phyloP scores from a whole-genome alignment of 1,284 basidiomycete genomes.

The Rhodotorula sp. region DNA sequence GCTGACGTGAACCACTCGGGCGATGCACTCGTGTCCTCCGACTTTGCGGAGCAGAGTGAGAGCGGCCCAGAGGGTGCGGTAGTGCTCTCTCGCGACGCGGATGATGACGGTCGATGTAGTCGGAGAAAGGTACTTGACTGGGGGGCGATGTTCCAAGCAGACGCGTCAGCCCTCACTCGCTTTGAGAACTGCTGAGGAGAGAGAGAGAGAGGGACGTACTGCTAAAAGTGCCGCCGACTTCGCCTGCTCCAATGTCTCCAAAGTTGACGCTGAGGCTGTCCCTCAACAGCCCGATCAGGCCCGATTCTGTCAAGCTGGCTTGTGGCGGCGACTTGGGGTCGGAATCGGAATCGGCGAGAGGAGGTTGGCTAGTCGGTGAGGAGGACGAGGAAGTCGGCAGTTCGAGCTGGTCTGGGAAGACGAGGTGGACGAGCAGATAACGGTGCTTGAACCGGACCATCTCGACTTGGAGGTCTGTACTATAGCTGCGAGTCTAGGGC shows the following conservation, averaged over 20 bases:
- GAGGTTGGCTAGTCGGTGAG: not conserved
- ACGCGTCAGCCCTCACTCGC: too few species aligned
- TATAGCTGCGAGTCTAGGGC: not conserved
- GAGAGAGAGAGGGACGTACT: slow-evolving; percentile 27
- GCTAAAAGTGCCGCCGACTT: slow-evolving; percentile 42
- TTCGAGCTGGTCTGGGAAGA: slow-evolving; percentile 33
- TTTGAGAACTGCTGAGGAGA: not conserved
- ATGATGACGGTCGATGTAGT: slow-evolving; percentile 41
- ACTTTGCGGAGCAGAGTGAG: slow-evolving; percentile 41
- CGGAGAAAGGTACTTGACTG: slow-evolving; percentile 45
- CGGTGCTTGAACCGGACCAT: slow-evolving; percentile 44
- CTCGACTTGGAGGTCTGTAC: too few species aligned
- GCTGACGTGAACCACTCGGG: slow-evolving; percentile 41
- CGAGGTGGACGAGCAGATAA: slow-evolving; percentile 42
- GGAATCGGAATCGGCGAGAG: not conserved
- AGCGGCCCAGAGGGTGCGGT: slow-evolving; percentile 41
- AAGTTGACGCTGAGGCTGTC: slow-evolving; percentile 43
- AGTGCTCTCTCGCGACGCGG: slow-evolving; percentile 40
- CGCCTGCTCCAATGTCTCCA: slow-evolving; percentile 43
- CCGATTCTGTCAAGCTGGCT: slow-evolving; percentile 29
- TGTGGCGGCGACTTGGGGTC: not conserved
- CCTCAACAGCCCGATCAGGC: slow-evolving; percentile 36
- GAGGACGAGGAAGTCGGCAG: not conserved
- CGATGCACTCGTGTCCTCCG: slow-evolving; percentile 34
- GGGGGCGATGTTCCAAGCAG: too few species aligned